A percentile compares a stretch with the other conserved stretches of the same genome.
Evolutionary conservation across 805 yeast species (phyloP).

Genomic region (Vanderwaltozyma yarrowii): DNA sequence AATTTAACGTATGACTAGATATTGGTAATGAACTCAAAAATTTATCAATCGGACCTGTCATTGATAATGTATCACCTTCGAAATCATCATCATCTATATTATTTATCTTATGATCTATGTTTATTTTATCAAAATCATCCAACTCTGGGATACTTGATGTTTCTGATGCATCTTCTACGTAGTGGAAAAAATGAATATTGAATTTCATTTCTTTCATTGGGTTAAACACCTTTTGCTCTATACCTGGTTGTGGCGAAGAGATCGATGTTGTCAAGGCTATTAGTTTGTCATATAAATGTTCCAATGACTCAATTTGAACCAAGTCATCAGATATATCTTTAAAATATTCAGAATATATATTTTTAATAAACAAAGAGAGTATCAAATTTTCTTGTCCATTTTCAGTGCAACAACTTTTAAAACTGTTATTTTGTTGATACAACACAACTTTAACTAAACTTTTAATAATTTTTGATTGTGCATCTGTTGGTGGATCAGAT

Average conservation of each 20-base stretch:
- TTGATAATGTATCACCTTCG: slow-evolving; percentile 7
- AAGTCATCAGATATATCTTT: not conserved
- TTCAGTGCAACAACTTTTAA: slow-evolving; percentile 4
- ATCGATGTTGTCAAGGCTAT: no score
- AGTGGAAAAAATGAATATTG: not conserved
- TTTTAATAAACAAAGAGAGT: slow-evolving; percentile 15
- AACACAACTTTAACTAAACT: slow-evolving; percentile 18
- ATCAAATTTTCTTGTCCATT: slow-evolving; percentile 19
- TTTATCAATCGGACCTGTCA: not conserved
- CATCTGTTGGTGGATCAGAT: slow-evolving; percentile 13
- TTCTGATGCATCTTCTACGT: not conserved
- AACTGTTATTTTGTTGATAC: slow-evolving; percentile 8
- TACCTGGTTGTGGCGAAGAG: no score
- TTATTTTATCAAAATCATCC: slow-evolving; percentile 27
- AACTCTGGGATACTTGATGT: not conserved
- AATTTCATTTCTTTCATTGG: not conserved
- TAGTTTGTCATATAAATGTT: no score
- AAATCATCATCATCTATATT: slow-evolving; percentile 4
- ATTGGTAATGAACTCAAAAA: slow-evolving; percentile 4
- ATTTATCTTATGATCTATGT: slow-evolving; percentile 10
- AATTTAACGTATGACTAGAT: slow-evolving; percentile 11
- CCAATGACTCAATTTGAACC: not conserved
- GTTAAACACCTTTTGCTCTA: no score
- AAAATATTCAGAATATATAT: slow-evolving; percentile 3
- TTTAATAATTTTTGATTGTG: slow-evolving; percentile 15